Evolutionary conservation across 2,329 filamentous ascomycete species (phyloP), one percentile per base, ranked within the genome.

Genomic region (Ophiostoma himal-ulmi): DNA sequence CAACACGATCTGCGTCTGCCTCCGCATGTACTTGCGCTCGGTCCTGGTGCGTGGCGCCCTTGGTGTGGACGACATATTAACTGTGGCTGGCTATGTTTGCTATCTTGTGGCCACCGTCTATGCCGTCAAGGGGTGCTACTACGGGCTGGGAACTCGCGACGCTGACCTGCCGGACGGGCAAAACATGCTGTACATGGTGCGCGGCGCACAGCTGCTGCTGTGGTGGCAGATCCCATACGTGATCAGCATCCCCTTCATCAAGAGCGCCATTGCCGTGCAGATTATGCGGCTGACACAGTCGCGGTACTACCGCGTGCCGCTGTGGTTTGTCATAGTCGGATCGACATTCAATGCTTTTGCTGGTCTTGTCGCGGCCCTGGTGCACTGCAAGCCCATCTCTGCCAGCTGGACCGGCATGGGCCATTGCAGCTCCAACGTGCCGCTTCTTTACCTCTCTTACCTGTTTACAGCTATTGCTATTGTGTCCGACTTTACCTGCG

Each of bases 341-440:
- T 70, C 71, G 4, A 71, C 68, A 4, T 66, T 70, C 71, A 72
- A 73, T 68, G 72, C 71, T 11, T 57, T 75, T 3, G 67, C 69
- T 30, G 73, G 73, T n/a, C 70, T 72, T 44, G 60, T 74, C 13
- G 73, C 73, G 34, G 70, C 72, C 14, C 73, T 74, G 8, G 69
- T 73, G 14, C 73, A 74, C 69, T 75, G 74, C 71, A 69, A 69
- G 26, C 73, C 74, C 48, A 69, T 73, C 48, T 60, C 68, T 20
- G 73, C 74, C 22, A 71, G 67, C 64, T 75, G 74, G 74, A 72
- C 71, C 30, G 70, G 71, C n/a, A 68, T 72, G 54, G 73, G 74
- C 22, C 73, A 37, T 3, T 75, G 74, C 62, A 65, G 70, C 22
- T 69, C 71, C 69, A 71, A 70, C 30, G 69, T 72, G 68, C 66